Evolutionary conservation across 2,329 filamentous ascomycete species (phyloP).

Genomic region (Biscogniauxia marginata): DNA sequence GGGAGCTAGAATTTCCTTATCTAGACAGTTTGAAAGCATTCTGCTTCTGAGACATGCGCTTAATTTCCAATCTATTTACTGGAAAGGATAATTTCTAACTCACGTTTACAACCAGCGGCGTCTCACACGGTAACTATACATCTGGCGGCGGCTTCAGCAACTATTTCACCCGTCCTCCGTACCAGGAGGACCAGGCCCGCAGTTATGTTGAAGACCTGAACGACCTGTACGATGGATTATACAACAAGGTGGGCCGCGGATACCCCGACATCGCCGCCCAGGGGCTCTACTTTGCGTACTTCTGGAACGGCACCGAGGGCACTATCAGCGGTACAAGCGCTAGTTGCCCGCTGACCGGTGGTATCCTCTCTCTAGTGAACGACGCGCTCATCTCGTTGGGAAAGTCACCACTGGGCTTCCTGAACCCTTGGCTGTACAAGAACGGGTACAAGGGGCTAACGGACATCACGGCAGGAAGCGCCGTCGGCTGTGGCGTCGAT

Average conservation of each 20-base stretch:
- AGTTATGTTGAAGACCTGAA: constrained; percentile 41
- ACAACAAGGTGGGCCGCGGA: constrained; percentile 43
- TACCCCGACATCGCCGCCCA: constrained; percentile 44
- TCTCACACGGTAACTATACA: constrained; percentile 17
- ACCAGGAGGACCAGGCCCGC: constrained; percentile 39
- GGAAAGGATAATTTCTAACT: too few species aligned
- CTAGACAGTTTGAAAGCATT: too few species aligned
- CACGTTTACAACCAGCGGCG: too few species aligned
- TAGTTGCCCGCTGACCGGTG: constrained; percentile 54
- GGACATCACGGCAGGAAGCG: constrained; percentile 40
- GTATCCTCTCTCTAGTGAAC: constrained; percentile 60
- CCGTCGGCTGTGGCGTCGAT: constrained; percentile 36
- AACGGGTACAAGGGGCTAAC: constrained; percentile 35
- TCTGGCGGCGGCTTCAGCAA: constrained; percentile 46
- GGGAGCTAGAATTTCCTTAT: not conserved
- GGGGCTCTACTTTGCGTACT: constrained; percentile 28
- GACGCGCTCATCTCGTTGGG: constrained; percentile 55
- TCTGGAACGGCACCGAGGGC: constrained; percentile 35
- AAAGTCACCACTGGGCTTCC: constrained; percentile 41
- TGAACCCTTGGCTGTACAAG: constrained; percentile 45
- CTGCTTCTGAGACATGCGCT: too few species aligned
- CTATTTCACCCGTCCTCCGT: constrained; percentile 42
- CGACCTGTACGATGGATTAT: constrained; percentile 42
- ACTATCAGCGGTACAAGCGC: constrained; percentile 52
- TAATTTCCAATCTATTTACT: too few species aligned